Percentiles rank a stretch among this genome's conserved stretches.
Evolutionary conservation across 805 yeast species (phyloP).

Genomic region (Saturnispora zaruensis): DNA sequence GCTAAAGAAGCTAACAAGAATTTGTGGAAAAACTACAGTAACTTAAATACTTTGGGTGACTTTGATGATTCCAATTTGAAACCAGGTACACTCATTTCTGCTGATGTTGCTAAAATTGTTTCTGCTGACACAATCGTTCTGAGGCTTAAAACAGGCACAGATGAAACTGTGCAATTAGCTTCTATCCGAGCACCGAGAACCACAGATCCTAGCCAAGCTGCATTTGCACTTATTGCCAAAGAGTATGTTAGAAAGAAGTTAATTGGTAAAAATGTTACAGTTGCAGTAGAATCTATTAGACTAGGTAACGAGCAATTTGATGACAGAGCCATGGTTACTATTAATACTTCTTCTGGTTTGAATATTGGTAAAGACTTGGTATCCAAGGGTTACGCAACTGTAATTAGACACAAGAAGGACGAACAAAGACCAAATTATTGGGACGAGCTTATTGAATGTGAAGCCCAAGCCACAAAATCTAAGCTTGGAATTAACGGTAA

Average conservation of each 20-base stretch:
- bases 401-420: slow-evolving; percentile 67
- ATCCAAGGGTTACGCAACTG: slow-evolving; percentile 64
- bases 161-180: slow-evolving; percentile 63
- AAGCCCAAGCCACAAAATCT: slow-evolving; percentile 45
- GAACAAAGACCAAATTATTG: slow-evolving; percentile 64
- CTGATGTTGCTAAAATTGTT: slow-evolving; percentile 50
- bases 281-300: slow-evolving; percentile 57
- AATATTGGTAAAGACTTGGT: slow-evolving; percentile 59
- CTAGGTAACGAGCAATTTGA: slow-evolving; percentile 53
- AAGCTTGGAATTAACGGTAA: slow-evolving; percentile 59
- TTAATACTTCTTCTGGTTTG: slow-evolving; percentile 39
- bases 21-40: slow-evolving; percentile 38
- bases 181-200: slow-evolving; percentile 70
- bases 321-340: slow-evolving; percentile 56
- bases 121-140: slow-evolving; percentile 61
- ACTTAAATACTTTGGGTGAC: slow-evolving; percentile 13
- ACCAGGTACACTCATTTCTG: slow-evolving; percentile 45
- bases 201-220: slow-evolving; percentile 46
- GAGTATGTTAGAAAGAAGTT: slow-evolving; percentile 62
- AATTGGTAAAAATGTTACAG: slow-evolving; percentile 63
- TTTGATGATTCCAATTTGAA: slow-evolving; percentile 25
- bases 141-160: slow-evolving; percentile 41
- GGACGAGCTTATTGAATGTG: slow-evolving; percentile 69
- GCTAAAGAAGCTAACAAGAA: slow-evolving; percentile 52
- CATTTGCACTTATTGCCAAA: slow-evolving; percentile 55